Evolutionary conservation across 176 grass and related monocot species (phyloP), one percentile per base, ranked within the genome.

Genomic region (Hyparrhenia diplandra): DNA sequence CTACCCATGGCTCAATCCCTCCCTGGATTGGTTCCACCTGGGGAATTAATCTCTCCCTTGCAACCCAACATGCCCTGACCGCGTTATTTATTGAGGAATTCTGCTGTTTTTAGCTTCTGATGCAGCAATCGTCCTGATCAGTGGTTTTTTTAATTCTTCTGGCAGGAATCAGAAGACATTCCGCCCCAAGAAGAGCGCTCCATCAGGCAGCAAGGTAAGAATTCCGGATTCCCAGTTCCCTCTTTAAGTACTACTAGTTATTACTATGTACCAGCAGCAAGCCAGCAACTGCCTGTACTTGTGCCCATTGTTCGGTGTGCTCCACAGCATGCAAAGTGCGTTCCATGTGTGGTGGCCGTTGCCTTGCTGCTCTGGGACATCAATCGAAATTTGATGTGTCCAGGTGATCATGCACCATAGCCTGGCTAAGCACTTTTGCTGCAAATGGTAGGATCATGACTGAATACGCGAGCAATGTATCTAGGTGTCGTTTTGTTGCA

Each of bases 151-250:
- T 2, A 52, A 6, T 36, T 17, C 20, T 45, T 78, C 57, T 54
- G 17, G 12, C 90, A 98, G 95, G 88, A 98, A 92, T 34, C 95
- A 98, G 74, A 92, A 92, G 90, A 98, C 95, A n/a, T 98, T 94
- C 82, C 87, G 92, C 69, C 95, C 95, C 43, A 98, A 98, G 85
- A 98, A 98, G 86, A 98, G 95, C 51, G 88, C 90, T 71, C 95
- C 95, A 54, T 98, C 95, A 41, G 95, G 95, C 47, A 98, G 95
- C 86, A 94, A 98, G 90, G 95, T 93, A 29, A 64, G 30, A 62
- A 49, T 5, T 5, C 12, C 17, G 3, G 10, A n/a, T 23, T 18
- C 37, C 16, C 7, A 6, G 16, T 16, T 16, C 21, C 20, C 83
- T 77, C 57, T 0, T 3, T n/a, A 51, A 6, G 45, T 51, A 64